Conservation (phyloP, 352 stramenopile species). For the Phytophthora cactorum region DNA sequence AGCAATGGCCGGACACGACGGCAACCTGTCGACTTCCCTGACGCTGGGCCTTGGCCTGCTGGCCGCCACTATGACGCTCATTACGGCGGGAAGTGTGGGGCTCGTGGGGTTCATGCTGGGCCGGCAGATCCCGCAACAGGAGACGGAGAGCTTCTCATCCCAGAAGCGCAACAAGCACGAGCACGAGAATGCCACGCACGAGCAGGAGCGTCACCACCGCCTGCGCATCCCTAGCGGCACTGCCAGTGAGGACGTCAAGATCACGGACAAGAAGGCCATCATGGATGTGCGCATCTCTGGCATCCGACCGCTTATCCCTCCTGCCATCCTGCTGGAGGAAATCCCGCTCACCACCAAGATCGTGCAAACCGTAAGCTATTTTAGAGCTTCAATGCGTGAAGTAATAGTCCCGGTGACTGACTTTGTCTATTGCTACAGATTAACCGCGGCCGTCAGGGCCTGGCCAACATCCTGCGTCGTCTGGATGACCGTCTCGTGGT, state of each 20-base stretch:
- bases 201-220: slow-evolving; percentile 44
- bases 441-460: slow-evolving; percentile 70
- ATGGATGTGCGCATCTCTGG: slow-evolving; percentile 88
- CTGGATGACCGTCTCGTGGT: slow-evolving; percentile 87
- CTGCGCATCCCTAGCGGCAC: slow-evolving; percentile 69
- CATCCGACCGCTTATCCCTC: slow-evolving; percentile 88
- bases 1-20: slow-evolving; percentile 39
- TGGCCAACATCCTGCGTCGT: slow-evolving; percentile 79
- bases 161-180: slow-evolving; percentile 26
- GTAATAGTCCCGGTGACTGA: background rate
- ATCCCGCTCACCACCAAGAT: slow-evolving; percentile 83
- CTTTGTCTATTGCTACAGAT: slow-evolving; percentile 39
- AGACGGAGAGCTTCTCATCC: slow-evolving; percentile 6
- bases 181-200: slow-evolving; percentile 12
- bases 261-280: slow-evolving; percentile 86
- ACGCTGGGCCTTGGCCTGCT: slow-evolving; percentile 72
- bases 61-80: slow-evolving; percentile 73
- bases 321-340: slow-evolving; percentile 85
- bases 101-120: slow-evolving; percentile 76
- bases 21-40: slow-evolving; percentile 53
- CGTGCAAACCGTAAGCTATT: slow-evolving; percentile 57
- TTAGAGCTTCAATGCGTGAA: background rate
- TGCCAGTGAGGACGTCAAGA: slow-evolving; percentile 82
- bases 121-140: slow-evolving; percentile 39
- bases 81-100: slow-evolving; percentile 75